Conservation (phyloP, 1,284 basidiomycete genomes). For the Cutaneotrichosporon cavernicola region DNA sequence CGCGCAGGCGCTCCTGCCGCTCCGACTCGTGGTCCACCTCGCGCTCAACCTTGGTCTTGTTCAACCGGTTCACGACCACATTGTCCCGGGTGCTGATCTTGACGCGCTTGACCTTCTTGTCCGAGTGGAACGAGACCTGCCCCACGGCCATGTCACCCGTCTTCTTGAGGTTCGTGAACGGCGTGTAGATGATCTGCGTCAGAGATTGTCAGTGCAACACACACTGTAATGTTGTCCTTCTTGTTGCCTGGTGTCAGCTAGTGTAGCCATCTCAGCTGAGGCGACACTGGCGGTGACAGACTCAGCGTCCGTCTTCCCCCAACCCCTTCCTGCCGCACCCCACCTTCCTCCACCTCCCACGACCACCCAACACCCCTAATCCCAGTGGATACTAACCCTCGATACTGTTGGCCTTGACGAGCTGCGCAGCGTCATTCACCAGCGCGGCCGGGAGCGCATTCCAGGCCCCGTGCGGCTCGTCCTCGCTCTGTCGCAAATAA, state of each 20-base stretch:
- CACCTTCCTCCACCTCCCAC: too few species aligned
- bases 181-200: constrained; percentile 79
- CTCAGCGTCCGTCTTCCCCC: neutral
- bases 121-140: constrained; percentile 88
- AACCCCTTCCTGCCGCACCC: neutral
- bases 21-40: constrained; percentile 91
- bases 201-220: neutral
- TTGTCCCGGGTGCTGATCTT: constrained; percentile 82
- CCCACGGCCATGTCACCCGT: constrained; percentile 95
- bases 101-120: constrained; percentile 81
- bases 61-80: constrained; percentile 84
- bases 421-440: constrained; percentile 81
- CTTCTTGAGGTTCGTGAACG: constrained; percentile 89
- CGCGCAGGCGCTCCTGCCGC: constrained; percentile 73
- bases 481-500: constrained; percentile 79
- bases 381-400: constrained; percentile 64
- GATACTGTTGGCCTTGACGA: constrained; percentile 97
- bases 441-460: constrained; percentile 78
- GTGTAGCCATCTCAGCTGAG: neutral
- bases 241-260: constrained; percentile 72
- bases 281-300: too few species aligned
- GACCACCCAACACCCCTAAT: neutral
- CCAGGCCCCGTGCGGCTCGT: constrained; percentile 67
- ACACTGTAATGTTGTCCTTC: constrained; percentile 77
- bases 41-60: constrained; percentile 85